Percentiles rank a stretch among this genome's conserved stretches.
These are phyloP conservation scores for Phyllosticta citriasiana DNA, from an alignment of 2,329 filamentous ascomycete species.

Conservation along the genomic window DNA sequence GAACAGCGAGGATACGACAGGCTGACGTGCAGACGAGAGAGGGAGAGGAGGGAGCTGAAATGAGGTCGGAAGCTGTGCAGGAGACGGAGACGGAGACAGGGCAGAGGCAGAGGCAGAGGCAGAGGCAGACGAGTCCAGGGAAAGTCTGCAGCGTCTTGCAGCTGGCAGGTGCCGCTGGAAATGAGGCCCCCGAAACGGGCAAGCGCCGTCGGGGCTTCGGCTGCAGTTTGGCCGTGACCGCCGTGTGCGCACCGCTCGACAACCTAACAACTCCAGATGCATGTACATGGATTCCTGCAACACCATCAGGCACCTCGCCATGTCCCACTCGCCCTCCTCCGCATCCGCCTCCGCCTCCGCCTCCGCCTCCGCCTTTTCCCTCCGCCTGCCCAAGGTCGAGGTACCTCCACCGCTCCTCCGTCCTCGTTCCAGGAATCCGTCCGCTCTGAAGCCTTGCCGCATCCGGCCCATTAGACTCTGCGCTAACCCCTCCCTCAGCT, in stretches of 20 bases:
- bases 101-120: too few relatives aligned
- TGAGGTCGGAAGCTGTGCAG: background rate
- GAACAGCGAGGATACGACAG: background rate
- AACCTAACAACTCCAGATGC: too few relatives aligned
- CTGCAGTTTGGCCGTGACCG: background rate
- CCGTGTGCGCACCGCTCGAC: background rate
- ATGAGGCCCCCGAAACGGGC: background rate
- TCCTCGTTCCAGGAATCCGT: background rate
- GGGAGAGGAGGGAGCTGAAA: background rate
- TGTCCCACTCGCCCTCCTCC: slow-evolving; percentile 6
- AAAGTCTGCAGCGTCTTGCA: background rate
- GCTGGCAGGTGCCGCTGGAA: background rate
- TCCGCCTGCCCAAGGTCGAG: slow-evolving; percentile 35
- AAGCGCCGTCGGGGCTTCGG: background rate
- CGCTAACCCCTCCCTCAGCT: slow-evolving; percentile 40
- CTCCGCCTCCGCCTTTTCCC: slow-evolving; percentile 18
- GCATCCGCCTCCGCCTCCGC: background rate
- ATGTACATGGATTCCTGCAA: background rate
- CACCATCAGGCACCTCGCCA: background rate
- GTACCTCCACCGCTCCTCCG: slow-evolving; percentile 17
- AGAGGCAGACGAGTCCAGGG: background rate
- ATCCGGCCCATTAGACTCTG: slow-evolving; percentile 18
- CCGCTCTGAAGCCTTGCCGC: background rate
- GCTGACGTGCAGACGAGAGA: background rate
- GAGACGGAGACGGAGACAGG: too few relatives aligned